These are phyloP conservation scores for Aleurites moluccanus DNA, from an alignment of 441 rosid species.

Conservation along the genomic window DNA sequence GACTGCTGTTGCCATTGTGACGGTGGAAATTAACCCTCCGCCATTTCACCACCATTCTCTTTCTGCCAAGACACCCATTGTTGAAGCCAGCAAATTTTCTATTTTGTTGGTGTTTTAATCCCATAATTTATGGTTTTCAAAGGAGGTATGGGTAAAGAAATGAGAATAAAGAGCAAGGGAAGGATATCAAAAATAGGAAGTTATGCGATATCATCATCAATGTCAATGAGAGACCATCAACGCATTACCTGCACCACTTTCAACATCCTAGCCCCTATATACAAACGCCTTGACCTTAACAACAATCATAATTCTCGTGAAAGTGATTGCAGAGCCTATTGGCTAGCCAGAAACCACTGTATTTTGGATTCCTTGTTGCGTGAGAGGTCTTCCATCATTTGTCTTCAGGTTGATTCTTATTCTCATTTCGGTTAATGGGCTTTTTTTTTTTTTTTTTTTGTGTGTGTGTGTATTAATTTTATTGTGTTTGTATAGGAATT, in stretches of 20 bases:
- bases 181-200: conserved; percentile 77
- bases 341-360: conserved; percentile 72
- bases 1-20: neutral
- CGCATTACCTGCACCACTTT: conserved; percentile 90
- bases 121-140: neutral
- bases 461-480: neutral
- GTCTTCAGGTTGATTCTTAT: conserved; percentile 58
- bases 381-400: conserved; percentile 83
- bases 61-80: neutral
- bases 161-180: conserved; percentile 45
- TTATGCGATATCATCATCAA: conserved; percentile 79
- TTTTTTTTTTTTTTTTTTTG: neutral
- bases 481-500: conserved; percentile 52
- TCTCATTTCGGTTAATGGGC: neutral
- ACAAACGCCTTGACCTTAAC: conserved; percentile 64
- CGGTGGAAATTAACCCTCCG: neutral
- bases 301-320: conserved; percentile 70
- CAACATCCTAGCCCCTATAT: conserved; percentile 91
- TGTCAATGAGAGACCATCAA: conserved; percentile 60
- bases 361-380: conserved; percentile 71
- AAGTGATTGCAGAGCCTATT: conserved; percentile 62
- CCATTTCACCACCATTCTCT: neutral
- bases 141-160: conserved; percentile 29
- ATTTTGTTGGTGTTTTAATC: neutral
- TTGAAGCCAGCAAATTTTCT: neutral